phyloP scores from a whole-genome alignment of 129 eudicot species.

The Ambrosia trifida region DNA sequence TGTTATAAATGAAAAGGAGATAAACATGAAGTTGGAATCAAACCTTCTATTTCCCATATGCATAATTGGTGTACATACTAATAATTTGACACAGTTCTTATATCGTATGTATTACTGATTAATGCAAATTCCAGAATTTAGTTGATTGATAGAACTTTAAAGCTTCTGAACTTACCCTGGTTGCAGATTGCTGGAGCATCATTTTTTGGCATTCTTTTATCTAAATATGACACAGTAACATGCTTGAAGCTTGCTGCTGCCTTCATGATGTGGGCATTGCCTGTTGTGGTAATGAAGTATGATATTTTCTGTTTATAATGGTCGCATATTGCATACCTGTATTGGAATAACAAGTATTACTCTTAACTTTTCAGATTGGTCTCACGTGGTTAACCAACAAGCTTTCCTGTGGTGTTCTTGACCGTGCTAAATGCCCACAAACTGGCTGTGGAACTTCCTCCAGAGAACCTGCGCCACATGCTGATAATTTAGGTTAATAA shows the following conservation, averaged over 20 bases:
- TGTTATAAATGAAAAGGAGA: neutral
- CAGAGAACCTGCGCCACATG: conserved; percentile 22
- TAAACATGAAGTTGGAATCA: neutral
- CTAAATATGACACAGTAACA: conserved; percentile 72
- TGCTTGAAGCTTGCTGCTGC: conserved; percentile 86
- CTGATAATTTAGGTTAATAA: conserved; percentile 57
- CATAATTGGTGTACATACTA: neutral
- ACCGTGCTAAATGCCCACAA: conserved; percentile 63
- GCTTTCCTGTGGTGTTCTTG: conserved; percentile 92
- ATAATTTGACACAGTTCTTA: neutral
- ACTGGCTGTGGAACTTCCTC: conserved; percentile 48
- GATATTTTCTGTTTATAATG: conserved; percentile 2
- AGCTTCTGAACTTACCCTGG: conserved; percentile 3
- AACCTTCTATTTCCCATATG: neutral
- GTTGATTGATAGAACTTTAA: conserved; percentile 8
- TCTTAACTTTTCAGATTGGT: conserved; percentile 46
- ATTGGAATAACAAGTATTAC: conserved; percentile 10
- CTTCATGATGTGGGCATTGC: conserved; percentile 81
- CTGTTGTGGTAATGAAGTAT: conserved; percentile 65
- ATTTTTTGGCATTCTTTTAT: conserved; percentile 78
- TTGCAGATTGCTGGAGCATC: conserved; percentile 97
- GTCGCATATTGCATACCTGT: neutral
- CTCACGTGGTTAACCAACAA: conserved; percentile 91
- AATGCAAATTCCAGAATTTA: neutral
- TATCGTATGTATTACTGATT: neutral